Evolutionary conservation across 352 stramenopile genomes (phyloP), one percentile per base, ranked within the genome.

Genomic region (Pythium folliculosum): DNA sequence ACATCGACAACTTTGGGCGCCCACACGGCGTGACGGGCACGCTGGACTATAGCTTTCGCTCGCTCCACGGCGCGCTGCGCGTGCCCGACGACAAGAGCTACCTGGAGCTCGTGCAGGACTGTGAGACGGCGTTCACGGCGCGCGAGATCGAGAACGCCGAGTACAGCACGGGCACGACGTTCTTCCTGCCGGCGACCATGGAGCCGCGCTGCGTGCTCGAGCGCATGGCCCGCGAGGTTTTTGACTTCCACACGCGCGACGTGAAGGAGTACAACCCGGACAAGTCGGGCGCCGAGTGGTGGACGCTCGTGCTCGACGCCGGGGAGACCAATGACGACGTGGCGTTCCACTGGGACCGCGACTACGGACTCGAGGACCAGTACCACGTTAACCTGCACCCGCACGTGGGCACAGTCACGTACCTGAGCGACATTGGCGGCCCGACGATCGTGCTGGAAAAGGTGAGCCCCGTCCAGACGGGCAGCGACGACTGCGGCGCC

Each of bases 331-430:
- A 84, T 44, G 77, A 89, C 56, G 84, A 90, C 58, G 75, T 97
- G 65, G 80, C 79, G 1, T 96, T 97, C 81, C 90, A 97, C 66
- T 96, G 89, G 87, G 90, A 97, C 67, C 95, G 95, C 64, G 90
- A 97, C 71, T 91, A 97, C 77, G 80, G 90, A 54, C 70, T 96
- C 13, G 80, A 88, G 65, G 81, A 91, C 63, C 69, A 81, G 32
- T 71, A 80, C 49, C 83, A 79, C 60, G 82, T 91, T n/a, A 87
- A 90, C 61, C 74, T 97, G 52, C 90, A 94, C 69, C 84, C 84
- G 16, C 77, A 86, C 54, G 67, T 92, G 10, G 82, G 77, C 40
- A 92, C 84, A 1, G 84, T 93, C 19, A 92, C 84, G 25, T 93
- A 93, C 65, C 69, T 93, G 35, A 79, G 75, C 30, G 60, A 76